Evolutionary conservation across 2,329 filamentous ascomycete species (phyloP).

Genomic region (Colletotrichum sp.): DNA sequence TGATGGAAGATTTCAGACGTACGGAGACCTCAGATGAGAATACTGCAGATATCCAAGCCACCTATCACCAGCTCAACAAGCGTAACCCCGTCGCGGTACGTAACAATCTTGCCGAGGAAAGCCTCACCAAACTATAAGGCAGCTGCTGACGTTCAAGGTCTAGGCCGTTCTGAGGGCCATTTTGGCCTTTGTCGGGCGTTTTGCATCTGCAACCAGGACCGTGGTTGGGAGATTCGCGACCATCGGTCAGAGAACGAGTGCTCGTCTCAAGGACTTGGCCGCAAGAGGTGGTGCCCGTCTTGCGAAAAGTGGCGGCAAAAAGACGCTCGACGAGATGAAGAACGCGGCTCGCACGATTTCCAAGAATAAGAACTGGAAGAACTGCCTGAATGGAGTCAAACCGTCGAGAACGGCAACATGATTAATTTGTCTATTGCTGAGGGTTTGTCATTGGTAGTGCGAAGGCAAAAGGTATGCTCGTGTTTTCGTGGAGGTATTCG

Average conservation of each 20-base stretch:
- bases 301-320: not conserved
- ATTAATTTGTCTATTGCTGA: not conserved
- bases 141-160: not conserved
- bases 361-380: not conserved
- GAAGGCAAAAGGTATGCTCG: not conserved
- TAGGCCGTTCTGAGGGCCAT: not conserved
- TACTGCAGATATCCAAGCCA: not conserved
- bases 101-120: not conserved
- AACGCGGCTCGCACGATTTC: not conserved
- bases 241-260: not conserved
- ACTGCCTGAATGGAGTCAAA: not conserved
- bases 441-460: too few species aligned
- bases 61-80: not conserved
- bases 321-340: not conserved
- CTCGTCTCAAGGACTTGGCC: not conserved
- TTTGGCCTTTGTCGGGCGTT: not conserved
- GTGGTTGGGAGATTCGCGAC: not conserved
- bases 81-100: not conserved
- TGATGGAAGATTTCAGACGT: too few species aligned
- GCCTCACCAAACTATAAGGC: too few species aligned
- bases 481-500: not conserved
- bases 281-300: not conserved
- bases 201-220: not conserved
- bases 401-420: not conserved
- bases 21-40: not conserved